Evolutionary conservation across 805 yeast genomes (phyloP).

Genomic region (Saccharomycopsis lassenensis): DNA sequence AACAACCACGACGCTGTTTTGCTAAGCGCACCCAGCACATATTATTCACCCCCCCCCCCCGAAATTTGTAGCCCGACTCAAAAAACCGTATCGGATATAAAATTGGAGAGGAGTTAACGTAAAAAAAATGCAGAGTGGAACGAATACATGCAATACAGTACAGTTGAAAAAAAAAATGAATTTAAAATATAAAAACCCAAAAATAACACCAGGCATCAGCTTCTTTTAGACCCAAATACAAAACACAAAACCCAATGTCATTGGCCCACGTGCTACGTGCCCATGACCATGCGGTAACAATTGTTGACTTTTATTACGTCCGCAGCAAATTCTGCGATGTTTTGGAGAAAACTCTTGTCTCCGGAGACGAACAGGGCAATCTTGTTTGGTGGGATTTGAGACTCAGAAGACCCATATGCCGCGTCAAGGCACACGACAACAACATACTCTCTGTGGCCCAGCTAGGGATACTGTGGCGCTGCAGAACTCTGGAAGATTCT

Average conservation of each 20-base stretch:
- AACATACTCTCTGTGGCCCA: slow-evolving; percentile 41
- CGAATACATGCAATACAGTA: too few species aligned
- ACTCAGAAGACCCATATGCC: slow-evolving; percentile 41
- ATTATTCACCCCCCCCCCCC: too few species aligned
- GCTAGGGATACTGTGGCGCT: slow-evolving; percentile 27
- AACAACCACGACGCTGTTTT: too few species aligned
- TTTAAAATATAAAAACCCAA: too few species aligned
- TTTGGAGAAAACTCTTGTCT: slow-evolving; percentile 30
- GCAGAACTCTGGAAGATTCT: slow-evolving; percentile 18
- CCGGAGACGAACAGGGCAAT: slow-evolving; percentile 57
- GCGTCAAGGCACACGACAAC: slow-evolving; percentile 51
- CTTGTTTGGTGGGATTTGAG: slow-evolving; percentile 54
- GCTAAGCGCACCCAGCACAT: too few species aligned
- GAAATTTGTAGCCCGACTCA: too few species aligned
- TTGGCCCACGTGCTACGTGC: slow-evolving; percentile 5
- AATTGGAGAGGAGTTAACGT: too few species aligned
- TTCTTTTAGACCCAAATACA: slow-evolving; percentile 8
- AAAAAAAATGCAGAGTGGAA: too few species aligned
- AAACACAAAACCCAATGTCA: neutral
- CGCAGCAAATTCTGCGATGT: slow-evolving; percentile 8
- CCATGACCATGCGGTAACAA: slow-evolving; percentile 19
- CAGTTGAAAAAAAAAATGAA: too few species aligned
- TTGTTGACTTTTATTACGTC: slow-evolving; percentile 12
- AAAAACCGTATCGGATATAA: too few species aligned
- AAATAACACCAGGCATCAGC: too few species aligned